A percentile compares a stretch with the other conserved stretches of the same genome.
These are phyloP conservation scores for Golubevia sp. DNA, from an alignment of 1,284 basidiomycete genomes.

Conservation along the genomic window DNA sequence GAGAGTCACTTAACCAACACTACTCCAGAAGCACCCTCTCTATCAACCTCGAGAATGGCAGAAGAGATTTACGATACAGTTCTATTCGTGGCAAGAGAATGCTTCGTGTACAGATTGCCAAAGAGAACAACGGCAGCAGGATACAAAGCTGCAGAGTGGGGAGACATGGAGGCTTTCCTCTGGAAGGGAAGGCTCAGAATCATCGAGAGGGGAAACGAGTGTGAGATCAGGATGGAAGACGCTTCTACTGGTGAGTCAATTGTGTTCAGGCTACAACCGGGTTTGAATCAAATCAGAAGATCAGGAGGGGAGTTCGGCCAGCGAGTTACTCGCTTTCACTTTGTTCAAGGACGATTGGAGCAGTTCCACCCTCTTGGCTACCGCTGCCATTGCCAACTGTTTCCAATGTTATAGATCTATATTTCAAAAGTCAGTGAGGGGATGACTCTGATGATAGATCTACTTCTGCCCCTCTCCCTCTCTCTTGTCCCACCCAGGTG, in stretches of 20 bases:
- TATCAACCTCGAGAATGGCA: too few relatives aligned
- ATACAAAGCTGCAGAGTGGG: conserved; percentile 64
- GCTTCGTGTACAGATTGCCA: conserved; percentile 67
- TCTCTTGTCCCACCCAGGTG: conserved; percentile 32
- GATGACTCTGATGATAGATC: conserved; percentile 32
- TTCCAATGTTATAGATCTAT: conserved; percentile 15
- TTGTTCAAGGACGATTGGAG: conserved; percentile 7
- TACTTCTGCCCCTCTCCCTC: not conserved
- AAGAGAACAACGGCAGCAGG: conserved; percentile 16
- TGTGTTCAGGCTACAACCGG: conserved; percentile 65
- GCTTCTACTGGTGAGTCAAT: conserved; percentile 30
- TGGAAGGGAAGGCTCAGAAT: conserved; percentile 90
- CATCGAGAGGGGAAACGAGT: conserved; percentile 68
- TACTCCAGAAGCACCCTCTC: too few relatives aligned
- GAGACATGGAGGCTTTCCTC: conserved; percentile 76
- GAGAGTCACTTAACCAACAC: too few relatives aligned
- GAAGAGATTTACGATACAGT: conserved; percentile 79
- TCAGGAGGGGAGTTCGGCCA: conserved; percentile 72
- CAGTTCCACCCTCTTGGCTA: not conserved
- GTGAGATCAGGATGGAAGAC: conserved; percentile 54
- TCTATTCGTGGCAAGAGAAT: conserved; percentile 80
- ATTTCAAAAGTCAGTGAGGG: too few relatives aligned
- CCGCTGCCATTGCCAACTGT: not conserved
- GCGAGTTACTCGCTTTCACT: conserved; percentile 13
- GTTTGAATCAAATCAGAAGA: conserved; percentile 76